These are phyloP conservation scores for Coemansia sp. DNA, from an alignment of 192 early-diverging fungal genomes.

Conservation along the genomic window DNA sequence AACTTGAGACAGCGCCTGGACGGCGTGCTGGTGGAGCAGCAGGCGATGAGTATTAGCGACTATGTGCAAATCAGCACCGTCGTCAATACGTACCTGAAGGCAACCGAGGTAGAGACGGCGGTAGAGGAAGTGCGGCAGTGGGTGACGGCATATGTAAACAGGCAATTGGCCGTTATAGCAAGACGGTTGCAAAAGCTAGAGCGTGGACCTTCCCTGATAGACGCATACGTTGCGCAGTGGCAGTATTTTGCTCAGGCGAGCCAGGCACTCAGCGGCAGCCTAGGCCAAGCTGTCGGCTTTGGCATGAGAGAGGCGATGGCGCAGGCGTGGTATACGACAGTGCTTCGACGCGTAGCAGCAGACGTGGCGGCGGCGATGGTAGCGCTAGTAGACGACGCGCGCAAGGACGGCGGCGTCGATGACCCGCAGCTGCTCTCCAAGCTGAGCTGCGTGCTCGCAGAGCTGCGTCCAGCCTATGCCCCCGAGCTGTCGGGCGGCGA, in stretches of 20 bases:
- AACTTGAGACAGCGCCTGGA: not conserved
- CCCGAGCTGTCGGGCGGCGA: not conserved
- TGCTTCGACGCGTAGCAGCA: not conserved
- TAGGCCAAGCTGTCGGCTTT: not conserved
- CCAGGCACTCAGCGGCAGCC: not conserved
- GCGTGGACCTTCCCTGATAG: not conserved
- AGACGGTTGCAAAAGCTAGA: not conserved
- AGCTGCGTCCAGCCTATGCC: not conserved
- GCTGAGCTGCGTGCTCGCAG: not conserved
- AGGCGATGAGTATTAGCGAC: conserved; percentile 2
- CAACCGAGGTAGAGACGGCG: not conserved
- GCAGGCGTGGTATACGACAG: not conserved
- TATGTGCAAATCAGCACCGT: not conserved
- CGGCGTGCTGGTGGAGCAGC: not conserved
- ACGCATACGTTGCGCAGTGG: conserved; percentile 4
- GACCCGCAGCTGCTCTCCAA: not conserved
- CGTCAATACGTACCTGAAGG: not conserved
- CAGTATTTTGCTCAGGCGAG: not conserved
- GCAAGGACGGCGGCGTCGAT: not conserved
- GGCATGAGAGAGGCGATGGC: not conserved
- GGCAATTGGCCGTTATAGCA: not conserved
- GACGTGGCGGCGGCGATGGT: not conserved
- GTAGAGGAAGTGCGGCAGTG: not conserved
- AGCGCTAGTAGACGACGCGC: not conserved
- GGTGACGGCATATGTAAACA: not conserved